Conservation (phyloP, 2,329 filamentous ascomycete species). For the Colletotrichum simmondsii region DNA sequence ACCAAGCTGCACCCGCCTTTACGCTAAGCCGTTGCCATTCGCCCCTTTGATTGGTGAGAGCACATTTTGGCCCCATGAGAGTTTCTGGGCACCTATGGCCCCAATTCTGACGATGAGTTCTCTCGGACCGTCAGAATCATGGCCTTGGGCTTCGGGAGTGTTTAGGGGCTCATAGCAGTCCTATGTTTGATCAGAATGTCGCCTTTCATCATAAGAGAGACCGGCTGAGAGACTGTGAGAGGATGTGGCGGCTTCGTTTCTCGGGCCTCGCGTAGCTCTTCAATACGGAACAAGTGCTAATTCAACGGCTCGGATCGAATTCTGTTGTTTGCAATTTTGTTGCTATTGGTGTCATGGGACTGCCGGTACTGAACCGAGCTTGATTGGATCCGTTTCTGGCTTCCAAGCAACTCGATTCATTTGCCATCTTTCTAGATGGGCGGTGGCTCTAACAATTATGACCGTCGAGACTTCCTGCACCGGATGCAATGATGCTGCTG, state of each 20-base stretch:
- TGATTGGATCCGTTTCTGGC: background rate
- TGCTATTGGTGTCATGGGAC: background rate
- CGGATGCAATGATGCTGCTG: background rate
- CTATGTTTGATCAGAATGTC: background rate
- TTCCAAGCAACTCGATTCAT: background rate
- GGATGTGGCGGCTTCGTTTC: background rate
- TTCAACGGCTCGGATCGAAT: background rate
- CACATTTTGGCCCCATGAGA: background rate
- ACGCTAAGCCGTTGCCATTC: conserved; percentile 13
- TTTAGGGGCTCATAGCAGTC: background rate
- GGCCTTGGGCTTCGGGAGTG: background rate
- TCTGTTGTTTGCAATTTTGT: background rate
- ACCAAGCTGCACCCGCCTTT: conserved; percentile 3
- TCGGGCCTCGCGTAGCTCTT: background rate
- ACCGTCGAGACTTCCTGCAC: background rate
- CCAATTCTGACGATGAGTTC: background rate
- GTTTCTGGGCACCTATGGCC: background rate
- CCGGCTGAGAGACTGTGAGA: background rate
- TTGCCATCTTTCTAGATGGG: background rate
- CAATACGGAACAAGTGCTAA: background rate
- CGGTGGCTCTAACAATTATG: conserved; percentile 26
- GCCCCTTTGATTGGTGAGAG: conserved; percentile 20
- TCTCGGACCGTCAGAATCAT: background rate
- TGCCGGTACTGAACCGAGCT: background rate
- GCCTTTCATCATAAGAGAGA: background rate